phyloP scores from a whole-genome alignment of 2,329 filamentous ascomycete species.

The Metarhizium humberi region DNA sequence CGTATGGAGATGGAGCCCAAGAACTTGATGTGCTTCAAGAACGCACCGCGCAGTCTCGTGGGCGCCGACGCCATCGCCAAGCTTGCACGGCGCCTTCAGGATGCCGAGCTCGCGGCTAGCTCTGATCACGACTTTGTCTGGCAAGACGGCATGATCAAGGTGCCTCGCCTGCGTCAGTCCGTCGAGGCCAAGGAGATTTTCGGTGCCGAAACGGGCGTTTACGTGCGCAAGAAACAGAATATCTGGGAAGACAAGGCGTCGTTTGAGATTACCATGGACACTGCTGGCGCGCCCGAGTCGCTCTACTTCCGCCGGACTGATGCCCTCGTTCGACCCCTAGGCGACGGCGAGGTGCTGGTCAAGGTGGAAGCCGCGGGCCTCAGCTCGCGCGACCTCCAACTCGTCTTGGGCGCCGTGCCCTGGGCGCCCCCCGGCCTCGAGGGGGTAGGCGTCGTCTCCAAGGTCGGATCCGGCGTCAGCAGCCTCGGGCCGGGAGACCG shows the following conservation, averaged over 20 bases:
- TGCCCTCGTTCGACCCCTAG: conserved; percentile 2
- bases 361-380: conserved; percentile 11
- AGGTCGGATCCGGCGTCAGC: conserved; percentile 8
- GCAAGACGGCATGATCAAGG: conserved; percentile 5
- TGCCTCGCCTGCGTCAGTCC: conserved; percentile 7
- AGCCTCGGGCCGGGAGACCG: conserved; percentile 11
- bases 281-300: conserved; percentile 14
- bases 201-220: conserved; percentile 7
- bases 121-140: conserved; percentile 9
- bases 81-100: neutral
- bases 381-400: conserved; percentile 13
- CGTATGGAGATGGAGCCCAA: conserved; percentile 5
- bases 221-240: conserved; percentile 11
- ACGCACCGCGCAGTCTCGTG: neutral
- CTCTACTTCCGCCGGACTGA: conserved; percentile 14
- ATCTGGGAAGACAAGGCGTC: conserved; percentile 12
- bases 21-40: conserved; percentile 3
- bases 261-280: conserved; percentile 15
- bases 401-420: conserved; percentile 13
- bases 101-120: neutral
- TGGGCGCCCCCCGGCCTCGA: conserved; percentile 16
- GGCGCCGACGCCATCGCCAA: conserved; percentile 4
- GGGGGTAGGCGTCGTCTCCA: conserved; percentile 14
- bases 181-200: conserved; percentile 6
- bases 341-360: conserved; percentile 12